Base-by-base conservation (phyloP, 2,329 filamentous ascomycete species). In the Fusarium miscanthi region DNA sequence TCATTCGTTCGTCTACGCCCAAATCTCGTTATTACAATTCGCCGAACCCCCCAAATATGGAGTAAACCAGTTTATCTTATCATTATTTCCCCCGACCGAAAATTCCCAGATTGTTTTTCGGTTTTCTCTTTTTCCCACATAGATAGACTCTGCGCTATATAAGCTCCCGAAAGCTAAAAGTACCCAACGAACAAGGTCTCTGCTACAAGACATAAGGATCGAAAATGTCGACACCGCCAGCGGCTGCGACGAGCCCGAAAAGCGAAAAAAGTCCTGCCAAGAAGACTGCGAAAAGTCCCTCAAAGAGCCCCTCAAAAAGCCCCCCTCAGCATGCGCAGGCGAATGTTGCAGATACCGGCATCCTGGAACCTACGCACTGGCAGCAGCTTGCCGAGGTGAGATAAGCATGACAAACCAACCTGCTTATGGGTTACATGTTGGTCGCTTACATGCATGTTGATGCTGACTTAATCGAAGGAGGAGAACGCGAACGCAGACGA, bases 301-400 rank as follows among this genome's bases (percentile, higher is more conserved):
- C 45, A 48, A 48, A 48, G 45, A 64, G 59, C n/a, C 58, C 40
- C 33, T 40, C 62, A 40, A 66, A 66, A 8, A 66, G 63, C 38
- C 63, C 62, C 16, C 49, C 59, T n/a, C 63, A 51, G 5, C 33
- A 49, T 25, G 43, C 61, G 10, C 43, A 37, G 35, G 61, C 21
- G 19, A 40, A 53, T 40, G 33, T 51, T 30, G 52, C 4, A 17
- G n/a, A 41, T 27, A 35, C 43, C 12, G 43, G 62, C 9, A 56
- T 66, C 27, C 10, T 66, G 7, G 52, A 66, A 16, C 61, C 63
- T 5, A 35, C 57, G 23, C 63, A 66, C 51, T 66, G 63, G 63
- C 63, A 66, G 25, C 63, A 66, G 14, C 63, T 66, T 14, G 52
- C 52, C 14, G 63, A 59, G 63, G 63, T 66, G 25, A 59, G 52